Conservation (phyloP, 2,329 filamentous ascomycete species). For the Penicillium sp. region DNA sequence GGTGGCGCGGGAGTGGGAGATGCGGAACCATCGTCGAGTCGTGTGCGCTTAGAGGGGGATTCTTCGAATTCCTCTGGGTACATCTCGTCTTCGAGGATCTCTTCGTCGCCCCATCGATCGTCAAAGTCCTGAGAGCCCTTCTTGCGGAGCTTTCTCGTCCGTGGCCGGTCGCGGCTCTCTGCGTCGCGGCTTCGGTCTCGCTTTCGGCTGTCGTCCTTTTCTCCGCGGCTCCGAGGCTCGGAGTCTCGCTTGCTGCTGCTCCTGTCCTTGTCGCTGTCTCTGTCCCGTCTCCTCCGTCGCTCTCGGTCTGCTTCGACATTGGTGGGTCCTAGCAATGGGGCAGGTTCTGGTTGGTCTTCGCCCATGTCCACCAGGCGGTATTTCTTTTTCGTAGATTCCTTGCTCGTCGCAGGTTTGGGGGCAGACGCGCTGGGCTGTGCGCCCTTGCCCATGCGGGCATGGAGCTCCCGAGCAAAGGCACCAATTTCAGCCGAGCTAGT, state of each 20-base stretch:
- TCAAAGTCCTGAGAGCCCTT: slow-evolving; percentile 62
- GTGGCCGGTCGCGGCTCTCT: slow-evolving; percentile 44
- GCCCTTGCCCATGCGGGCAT: slow-evolving; percentile 31
- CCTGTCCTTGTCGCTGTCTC: slow-evolving; percentile 27
- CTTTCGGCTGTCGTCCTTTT: slow-evolving; percentile 41
- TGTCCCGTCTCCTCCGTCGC: slow-evolving; percentile 23
- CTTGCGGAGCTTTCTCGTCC: slow-evolving; percentile 53
- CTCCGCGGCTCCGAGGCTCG: slow-evolving; percentile 25
- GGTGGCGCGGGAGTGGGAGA: slow-evolving; percentile 32
- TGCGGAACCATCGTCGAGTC: slow-evolving; percentile 58
- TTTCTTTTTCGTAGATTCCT: slow-evolving; percentile 46
- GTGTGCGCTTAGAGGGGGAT: slow-evolving; percentile 69
- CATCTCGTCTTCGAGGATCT: slow-evolving; percentile 42
- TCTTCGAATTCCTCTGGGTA: slow-evolving; percentile 61
- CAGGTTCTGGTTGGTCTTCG: slow-evolving; percentile 42
- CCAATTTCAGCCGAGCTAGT: slow-evolving; percentile 44
- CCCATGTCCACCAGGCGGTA: slow-evolving; percentile 58
- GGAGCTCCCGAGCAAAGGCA: slow-evolving; percentile 51
- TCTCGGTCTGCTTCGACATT: slow-evolving; percentile 41
- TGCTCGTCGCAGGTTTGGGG: slow-evolving; percentile 20
- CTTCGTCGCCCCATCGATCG: slow-evolving; percentile 80
- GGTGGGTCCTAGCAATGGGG: slow-evolving; percentile 31
- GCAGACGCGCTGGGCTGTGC: slow-evolving; percentile 17
- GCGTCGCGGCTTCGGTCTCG: slow-evolving; percentile 39
- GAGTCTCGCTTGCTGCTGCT: slow-evolving; percentile 21